Base-by-base conservation (phyloP, 805 yeast genomes). In the Saccharomycopsis sp. region DNA sequence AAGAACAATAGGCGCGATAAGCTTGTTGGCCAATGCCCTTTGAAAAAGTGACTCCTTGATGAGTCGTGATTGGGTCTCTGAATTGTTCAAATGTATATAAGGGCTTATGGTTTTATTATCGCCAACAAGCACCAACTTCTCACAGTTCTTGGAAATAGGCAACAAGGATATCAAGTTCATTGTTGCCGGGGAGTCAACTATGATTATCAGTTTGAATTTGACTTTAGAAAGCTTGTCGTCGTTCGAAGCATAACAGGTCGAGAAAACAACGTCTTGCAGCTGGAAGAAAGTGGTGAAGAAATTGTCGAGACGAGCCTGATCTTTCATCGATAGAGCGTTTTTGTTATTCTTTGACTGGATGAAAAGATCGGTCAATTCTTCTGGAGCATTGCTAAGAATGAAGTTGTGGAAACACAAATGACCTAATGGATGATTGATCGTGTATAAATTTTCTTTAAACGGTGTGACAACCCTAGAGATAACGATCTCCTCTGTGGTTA, bases 21-120 rank as follows among this genome's bases (percentile, higher is more conserved):
- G 84, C 60, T 79, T 72, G 16, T 76, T 71, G 29, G 80, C 76
- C 60, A 82, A 70, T 15, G 59, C 47, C 59, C 87, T 72, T 67
- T 82, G 85, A 64, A 82, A 82, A 44, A 82, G 69, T 2, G 85
- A 80, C 64, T 81, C 85, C 57, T 72, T 71, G 54, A 82, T 73
- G 37, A 54, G 14, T 24, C 85, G 85, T 1, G 83, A 83, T 56
- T 79, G 78, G 29, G 76, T 78, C 1, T 82, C 84, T 60, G 71
- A 70, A 56, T 71, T 74, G 59, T 79, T 44, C 7, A 44, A 20
- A 50, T 81, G 77, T 24, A 80, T 82, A 1, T 56, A 59, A 14
- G 87, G 86, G 2, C 85, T 84, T 62, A 81, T 72, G 68, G 82
- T 86, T 67, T 81, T 83, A 67, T 81, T 85, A 66, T 82, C 87